Evolutionary conservation across 495 filamentous ascomycete genomes (phyloP).

Genomic region (Penicillium angulare): DNA sequence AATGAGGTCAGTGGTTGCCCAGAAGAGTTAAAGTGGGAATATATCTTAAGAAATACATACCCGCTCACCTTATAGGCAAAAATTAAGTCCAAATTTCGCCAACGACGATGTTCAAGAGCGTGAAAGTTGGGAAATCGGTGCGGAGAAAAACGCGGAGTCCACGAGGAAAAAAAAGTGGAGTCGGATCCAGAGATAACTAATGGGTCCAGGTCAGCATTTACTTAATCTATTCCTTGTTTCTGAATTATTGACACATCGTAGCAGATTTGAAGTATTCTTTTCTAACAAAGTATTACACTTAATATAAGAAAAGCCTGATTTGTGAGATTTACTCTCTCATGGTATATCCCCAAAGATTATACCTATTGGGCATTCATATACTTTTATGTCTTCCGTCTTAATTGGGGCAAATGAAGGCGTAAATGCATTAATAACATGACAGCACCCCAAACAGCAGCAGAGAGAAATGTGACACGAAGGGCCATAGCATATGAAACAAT

Average conservation of each 20-base stretch:
- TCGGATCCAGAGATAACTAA: background rate
- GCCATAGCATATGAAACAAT: slow-evolving; percentile 58
- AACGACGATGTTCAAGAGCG: background rate
- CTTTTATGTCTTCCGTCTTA: slow-evolving; percentile 41
- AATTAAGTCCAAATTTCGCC: background rate
- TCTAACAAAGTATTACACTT: too few relatives aligned
- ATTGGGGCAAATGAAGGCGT: slow-evolving; percentile 51
- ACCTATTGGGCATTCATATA: background rate
- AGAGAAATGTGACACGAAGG: slow-evolving; percentile 55
- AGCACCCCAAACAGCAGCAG: slow-evolving; percentile 47
- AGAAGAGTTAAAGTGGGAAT: background rate
- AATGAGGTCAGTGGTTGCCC: background rate
- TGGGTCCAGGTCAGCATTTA: too few relatives aligned
- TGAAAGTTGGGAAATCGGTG: background rate
- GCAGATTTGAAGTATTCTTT: too few relatives aligned
- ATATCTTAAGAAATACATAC: too few relatives aligned
- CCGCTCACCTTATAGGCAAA: too few relatives aligned
- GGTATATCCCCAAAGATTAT: background rate
- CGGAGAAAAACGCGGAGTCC: slow-evolving; percentile 2
- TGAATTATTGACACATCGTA: too few relatives aligned
- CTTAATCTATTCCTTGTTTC: too few relatives aligned
- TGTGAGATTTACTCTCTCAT: too few relatives aligned
- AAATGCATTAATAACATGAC: slow-evolving; percentile 50
- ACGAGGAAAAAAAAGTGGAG: slow-evolving; percentile 1
- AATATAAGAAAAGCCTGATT: too few relatives aligned